Percentiles rank a stretch among this genome's conserved stretches.
Evolutionary conservation across 2,329 filamentous ascomycete species (phyloP).

Genomic region (Biscogniauxia marginata): DNA sequence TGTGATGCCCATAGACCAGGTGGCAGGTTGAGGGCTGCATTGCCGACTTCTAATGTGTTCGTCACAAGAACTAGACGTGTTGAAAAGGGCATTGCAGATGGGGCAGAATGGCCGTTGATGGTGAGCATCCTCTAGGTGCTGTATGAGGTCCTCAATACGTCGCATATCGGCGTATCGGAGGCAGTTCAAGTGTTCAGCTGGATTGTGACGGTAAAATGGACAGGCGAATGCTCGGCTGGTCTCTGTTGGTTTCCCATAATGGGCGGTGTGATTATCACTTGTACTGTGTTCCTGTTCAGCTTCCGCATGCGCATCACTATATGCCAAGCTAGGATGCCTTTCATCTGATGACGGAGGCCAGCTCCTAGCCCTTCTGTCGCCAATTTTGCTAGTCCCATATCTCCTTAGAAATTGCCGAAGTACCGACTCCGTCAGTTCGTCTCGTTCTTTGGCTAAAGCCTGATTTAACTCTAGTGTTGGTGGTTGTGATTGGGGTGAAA

Average conservation of each 20-base stretch:
- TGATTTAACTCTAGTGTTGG: too few species aligned
- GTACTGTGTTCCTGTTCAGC: too few species aligned
- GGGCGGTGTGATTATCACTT: neutral
- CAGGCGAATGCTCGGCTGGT: neutral
- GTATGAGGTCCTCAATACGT: neutral
- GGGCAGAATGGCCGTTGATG: neutral
- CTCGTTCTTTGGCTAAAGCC: too few species aligned
- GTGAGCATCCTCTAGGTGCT: neutral
- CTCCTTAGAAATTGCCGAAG: too few species aligned
- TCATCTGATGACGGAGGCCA: too few species aligned
- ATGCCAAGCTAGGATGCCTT: too few species aligned
- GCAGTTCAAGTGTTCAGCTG: neutral
- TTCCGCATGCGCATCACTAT: too few species aligned
- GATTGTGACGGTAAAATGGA: neutral
- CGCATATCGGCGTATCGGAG: neutral
- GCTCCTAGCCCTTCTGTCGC: too few species aligned
- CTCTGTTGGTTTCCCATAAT: neutral
- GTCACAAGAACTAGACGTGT: neutral
- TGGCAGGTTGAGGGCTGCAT: neutral
- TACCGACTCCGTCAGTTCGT: too few species aligned
- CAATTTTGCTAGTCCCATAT: too few species aligned
- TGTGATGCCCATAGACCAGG: neutral
- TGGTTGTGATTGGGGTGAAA: too few species aligned
- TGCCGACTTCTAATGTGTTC: neutral
- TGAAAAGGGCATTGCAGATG: neutral